These are phyloP conservation scores for Trichoderma sp. DNA, from an alignment of 2,329 filamentous ascomycete species.

Conservation along the genomic window DNA sequence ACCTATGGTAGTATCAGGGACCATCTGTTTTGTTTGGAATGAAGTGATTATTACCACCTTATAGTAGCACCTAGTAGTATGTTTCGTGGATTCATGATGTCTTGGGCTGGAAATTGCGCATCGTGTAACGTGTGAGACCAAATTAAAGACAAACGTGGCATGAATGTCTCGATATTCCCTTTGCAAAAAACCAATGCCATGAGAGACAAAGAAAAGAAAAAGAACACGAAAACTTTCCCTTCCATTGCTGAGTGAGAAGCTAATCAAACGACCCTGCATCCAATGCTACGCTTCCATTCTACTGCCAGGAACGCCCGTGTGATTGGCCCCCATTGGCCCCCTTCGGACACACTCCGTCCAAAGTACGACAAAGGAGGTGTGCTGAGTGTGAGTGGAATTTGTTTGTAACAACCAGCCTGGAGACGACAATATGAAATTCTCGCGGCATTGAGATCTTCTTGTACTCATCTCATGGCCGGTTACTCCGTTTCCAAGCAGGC, in stretches of 20 bases:
- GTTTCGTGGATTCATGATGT: neutral
- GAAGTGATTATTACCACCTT: neutral
- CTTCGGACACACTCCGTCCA: neutral
- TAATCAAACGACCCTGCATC: constrained; percentile 11
- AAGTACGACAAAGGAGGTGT: neutral
- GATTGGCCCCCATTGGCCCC: neutral
- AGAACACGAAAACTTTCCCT: neutral
- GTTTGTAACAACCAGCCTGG: neutral
- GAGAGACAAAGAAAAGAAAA: neutral
- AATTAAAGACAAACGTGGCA: neutral
- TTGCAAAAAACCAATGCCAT: neutral
- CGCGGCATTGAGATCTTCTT: neutral
- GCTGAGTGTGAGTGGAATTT: neutral
- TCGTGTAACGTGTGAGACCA: neutral
- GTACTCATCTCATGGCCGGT: neutral
- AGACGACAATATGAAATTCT: neutral
- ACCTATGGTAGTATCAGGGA: neutral
- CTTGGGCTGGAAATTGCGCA: neutral
- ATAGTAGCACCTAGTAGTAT: too few species aligned
- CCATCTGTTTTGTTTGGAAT: neutral
- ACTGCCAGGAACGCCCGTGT: neutral
- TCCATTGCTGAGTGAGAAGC: neutral
- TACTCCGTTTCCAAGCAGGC: neutral
- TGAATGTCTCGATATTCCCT: neutral
- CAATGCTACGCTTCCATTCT: neutral